Base-by-base conservation (phyloP, 495 filamentous ascomycete species). In the Chaetomium fimeti region DNA sequence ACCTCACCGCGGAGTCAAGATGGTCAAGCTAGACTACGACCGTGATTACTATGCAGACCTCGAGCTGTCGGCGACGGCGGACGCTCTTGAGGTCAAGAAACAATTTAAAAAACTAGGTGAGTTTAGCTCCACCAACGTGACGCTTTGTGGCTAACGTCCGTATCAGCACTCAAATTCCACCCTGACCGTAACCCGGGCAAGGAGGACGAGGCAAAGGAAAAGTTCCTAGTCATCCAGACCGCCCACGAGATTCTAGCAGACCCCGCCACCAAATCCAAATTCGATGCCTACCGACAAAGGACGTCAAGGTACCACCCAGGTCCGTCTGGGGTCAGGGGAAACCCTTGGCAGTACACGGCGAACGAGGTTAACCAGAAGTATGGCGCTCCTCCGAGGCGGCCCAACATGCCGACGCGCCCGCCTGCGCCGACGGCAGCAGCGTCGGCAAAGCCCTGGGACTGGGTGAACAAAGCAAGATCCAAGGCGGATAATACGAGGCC, bases 1-100 rank as follows among this genome's bases (percentile, higher is more conserved):
- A 61, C 61, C 60, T 64, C 57, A 16, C 38, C 28, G 51, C 57
- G 16, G 29, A 32, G 67, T 69, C 74, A 87, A 67, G 45, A 93
- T 93, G 90, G 88, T 87, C 63, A 91, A 90, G 76, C 76, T 83
- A 60, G 90, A 93, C 66, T 79, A 85, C 65, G 82, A 82, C 64
- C 83, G 84, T 70, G 87, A 97, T 76, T 97, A 96, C 79, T 97
- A 97, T 76, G 85, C 85, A 48, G 92, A 96, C 77, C 82, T 97
- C 36, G 90, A 89, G 57, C 72, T 96, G 13, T 69, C 80, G 0
- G 74, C 84, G 9, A 80, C 77, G 62, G 90, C 89, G 42, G 85
- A 88, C 64, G 68, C 81, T 5, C 83, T 84, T 5, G 91, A 94
- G 43, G 85, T 96, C 69, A 94, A 91, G 75, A 92, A 87, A 77